Conservation (phyloP, 805 yeast species). For the Danielozyma ontarioensis region DNA sequence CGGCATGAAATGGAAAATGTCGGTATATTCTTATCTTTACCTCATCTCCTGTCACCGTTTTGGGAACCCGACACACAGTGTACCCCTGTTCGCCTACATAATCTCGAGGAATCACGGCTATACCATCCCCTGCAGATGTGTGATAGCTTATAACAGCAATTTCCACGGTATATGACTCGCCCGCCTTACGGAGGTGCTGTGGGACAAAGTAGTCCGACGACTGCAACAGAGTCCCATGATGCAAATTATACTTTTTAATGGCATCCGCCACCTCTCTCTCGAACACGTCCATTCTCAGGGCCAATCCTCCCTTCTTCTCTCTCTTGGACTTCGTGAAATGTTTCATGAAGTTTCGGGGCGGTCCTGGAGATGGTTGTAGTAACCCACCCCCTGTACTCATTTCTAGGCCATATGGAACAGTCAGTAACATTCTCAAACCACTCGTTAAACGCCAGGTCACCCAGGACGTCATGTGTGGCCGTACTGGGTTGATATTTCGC, state of each 20-base stretch:
- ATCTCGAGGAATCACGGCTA: background rate
- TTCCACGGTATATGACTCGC: background rate
- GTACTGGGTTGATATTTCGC: too few relatives aligned
- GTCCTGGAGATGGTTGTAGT: too few relatives aligned
- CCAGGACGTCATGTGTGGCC: too few relatives aligned
- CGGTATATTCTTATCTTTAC: constrained; percentile 23
- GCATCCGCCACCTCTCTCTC: background rate
- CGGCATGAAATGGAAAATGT: constrained; percentile 28
- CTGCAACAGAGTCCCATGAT: background rate
- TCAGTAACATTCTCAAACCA: too few relatives aligned
- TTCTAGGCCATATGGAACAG: too few relatives aligned
- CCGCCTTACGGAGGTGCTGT: background rate
- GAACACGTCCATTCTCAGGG: background rate
- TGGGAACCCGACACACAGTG: constrained; percentile 31
- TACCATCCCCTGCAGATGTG: background rate
- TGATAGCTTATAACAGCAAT: background rate
- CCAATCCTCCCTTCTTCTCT: background rate
- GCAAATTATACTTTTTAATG: background rate
- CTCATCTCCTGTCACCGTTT: constrained; percentile 34
- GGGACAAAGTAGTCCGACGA: background rate
- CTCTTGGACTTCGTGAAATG: background rate
- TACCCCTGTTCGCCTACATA: constrained; percentile 1
- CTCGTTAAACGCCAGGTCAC: too few relatives aligned
- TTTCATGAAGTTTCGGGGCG: background rate
- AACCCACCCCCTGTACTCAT: too few relatives aligned